Evolutionary conservation across 1,139 yeast species (phyloP), one percentile per base, ranked within the genome.

Genomic region (Sugiyamaella neomexicana): DNA sequence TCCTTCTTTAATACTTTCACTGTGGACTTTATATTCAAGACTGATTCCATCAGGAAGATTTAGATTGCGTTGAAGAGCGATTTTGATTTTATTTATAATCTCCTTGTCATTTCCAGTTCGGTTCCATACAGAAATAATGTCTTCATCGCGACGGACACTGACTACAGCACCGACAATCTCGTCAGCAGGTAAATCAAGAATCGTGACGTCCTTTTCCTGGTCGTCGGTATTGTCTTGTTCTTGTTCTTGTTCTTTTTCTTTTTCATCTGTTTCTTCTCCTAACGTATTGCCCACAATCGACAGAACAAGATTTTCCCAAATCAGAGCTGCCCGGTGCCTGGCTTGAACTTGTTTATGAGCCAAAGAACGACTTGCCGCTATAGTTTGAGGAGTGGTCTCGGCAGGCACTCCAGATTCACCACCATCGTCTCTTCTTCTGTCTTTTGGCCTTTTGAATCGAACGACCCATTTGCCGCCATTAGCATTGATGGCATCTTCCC

Each of bases 391-490:
- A 17, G 41, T 31, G 6, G 27, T 42, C 12, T 43, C 23, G 20
- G 40, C 17, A 13, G 51, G 40, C 1, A 37, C 32, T 9, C 32
- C 51, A 12, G 50, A 8, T 16, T 7, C 46, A 31, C 15, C 38
- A 47, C 34, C 37, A 9, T 45, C 57, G n/a, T 47, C 57, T 25
- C 52, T 40, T 34, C 53, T 49, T 16, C 58, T 55, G 12, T 60
- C 62, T 47, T 62, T 61, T 12, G 69, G 70, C 31, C 74, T 63
- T 43, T 62, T 62, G 49, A 82, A 76, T 57, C 84, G 74, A 61
- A 81, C 78, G 37, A 80, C 79, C 88, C 88, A 84, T 62, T 86
- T 75, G 2, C 89, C 89, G 41, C 89, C 89, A 53, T 76, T 73
- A 47, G 77, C 70, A 65, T 84, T 83, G 54, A 77, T 73, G 1